phyloP scores from a whole-genome alignment of 2,329 filamentous ascomycete species.

The Aspergillus spinulosporus region DNA sequence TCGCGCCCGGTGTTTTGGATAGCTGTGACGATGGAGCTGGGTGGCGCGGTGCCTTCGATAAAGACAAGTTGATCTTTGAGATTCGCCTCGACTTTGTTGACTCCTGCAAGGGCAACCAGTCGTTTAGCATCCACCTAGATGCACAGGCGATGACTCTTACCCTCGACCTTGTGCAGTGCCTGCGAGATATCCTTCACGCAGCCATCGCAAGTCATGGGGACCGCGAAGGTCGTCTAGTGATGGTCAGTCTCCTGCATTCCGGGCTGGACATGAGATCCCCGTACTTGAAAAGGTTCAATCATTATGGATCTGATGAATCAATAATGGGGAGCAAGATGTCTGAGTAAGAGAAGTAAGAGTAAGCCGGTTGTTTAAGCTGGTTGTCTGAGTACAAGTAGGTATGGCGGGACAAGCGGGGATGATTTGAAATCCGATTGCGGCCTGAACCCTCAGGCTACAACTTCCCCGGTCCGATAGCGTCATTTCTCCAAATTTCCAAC shows the following conservation, averaged over 20 bases:
- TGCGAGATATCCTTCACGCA: conserved; percentile 86
- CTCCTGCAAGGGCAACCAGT: conserved; percentile 53
- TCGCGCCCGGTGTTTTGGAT: conserved; percentile 90
- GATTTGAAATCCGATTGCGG: conserved; percentile 25
- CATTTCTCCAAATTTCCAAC: conserved; percentile 22
- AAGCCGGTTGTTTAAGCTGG: neutral
- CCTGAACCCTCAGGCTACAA: conserved; percentile 18
- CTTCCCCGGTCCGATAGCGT: conserved; percentile 25
- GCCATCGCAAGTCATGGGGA: conserved; percentile 85
- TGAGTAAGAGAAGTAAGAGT: conserved; percentile 10
- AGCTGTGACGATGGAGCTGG: conserved; percentile 85
- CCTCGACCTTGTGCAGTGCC: conserved; percentile 71
- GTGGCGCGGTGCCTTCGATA: conserved; percentile 83
- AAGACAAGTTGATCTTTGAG: conserved; percentile 80
- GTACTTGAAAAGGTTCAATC: conserved; percentile 51
- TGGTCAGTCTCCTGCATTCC: conserved; percentile 2
- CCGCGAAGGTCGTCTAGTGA: conserved; percentile 83
- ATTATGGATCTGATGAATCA: conserved; percentile 27
- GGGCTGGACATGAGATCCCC: conserved; percentile 7
- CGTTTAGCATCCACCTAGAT: conserved; percentile 9
- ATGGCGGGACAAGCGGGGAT: conserved; percentile 26
- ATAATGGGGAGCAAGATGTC: conserved; percentile 1
- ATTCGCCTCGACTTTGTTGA: conserved; percentile 79
- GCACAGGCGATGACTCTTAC: conserved; percentile 39
- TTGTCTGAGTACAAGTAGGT: neutral